Evolutionary conservation across 225 moss, liverwort and hornwort species (phyloP).

Genomic region (Anthoceros angustus): DNA sequence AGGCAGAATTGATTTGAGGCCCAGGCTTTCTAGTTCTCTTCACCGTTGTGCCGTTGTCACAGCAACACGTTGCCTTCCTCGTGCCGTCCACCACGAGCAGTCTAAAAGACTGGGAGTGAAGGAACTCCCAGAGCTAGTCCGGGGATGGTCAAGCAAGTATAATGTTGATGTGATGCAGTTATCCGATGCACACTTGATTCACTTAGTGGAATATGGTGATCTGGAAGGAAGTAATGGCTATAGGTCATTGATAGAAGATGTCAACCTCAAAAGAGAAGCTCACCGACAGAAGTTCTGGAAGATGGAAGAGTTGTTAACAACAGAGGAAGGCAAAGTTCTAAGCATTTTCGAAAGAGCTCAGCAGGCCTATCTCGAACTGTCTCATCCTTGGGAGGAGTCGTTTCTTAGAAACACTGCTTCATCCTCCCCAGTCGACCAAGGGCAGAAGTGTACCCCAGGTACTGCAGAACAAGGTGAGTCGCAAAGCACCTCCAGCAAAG

Average conservation of each 20-base stretch:
- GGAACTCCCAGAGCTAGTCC: background rate
- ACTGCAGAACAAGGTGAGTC: too few species aligned
- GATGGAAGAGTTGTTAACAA: background rate
- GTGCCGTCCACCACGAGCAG: background rate
- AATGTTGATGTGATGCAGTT: background rate
- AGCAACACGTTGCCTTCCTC: conserved; percentile 7
- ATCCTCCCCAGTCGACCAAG: background rate
- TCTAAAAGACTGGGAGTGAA: background rate
- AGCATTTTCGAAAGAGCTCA: background rate
- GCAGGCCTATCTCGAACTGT: background rate
- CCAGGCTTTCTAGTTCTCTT: conserved; percentile 14
- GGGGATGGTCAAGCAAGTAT: background rate
- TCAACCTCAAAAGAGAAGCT: background rate
- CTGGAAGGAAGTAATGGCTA: background rate
- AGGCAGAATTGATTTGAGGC: background rate
- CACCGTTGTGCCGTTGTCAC: conserved; percentile 17
- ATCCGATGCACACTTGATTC: background rate
- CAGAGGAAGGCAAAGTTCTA: background rate
- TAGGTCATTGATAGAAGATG: background rate
- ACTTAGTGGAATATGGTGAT: background rate
- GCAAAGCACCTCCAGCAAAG: too few species aligned
- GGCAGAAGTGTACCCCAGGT: too few species aligned
- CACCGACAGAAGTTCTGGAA: background rate
- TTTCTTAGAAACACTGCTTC: background rate
- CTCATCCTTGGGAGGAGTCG: background rate